Evolutionary conservation across 108 stramenopile genomes (phyloP).

Genomic region (Ochromonas danica): DNA sequence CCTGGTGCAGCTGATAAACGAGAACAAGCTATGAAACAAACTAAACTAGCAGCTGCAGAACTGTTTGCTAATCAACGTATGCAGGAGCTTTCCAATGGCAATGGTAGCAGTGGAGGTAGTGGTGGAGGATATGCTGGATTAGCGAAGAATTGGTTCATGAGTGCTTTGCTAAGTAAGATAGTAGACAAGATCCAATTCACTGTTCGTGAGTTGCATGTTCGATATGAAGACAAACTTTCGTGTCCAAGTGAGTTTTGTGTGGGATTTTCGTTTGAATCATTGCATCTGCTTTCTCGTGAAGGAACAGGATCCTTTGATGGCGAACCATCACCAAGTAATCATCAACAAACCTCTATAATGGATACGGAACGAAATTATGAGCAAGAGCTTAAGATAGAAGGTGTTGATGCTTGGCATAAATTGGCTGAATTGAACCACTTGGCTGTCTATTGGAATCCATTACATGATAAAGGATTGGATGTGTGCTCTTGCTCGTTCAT

Average conservation of each 20-base stretch:
- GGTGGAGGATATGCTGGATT: slow-evolving; percentile 37
- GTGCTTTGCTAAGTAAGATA: slow-evolving; percentile 41
- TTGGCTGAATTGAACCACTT: slow-evolving; percentile 43
- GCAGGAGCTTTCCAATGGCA: not conserved
- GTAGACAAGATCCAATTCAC: slow-evolving; percentile 47
- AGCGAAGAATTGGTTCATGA: slow-evolving; percentile 44
- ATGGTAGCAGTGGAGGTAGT: not conserved
- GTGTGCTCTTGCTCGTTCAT: not conserved
- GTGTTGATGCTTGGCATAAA: slow-evolving; percentile 38
- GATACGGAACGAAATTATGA: slow-evolving; percentile 3
- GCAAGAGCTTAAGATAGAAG: not conserved
- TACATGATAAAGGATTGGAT: not conserved
- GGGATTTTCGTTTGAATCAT: slow-evolving; percentile 45
- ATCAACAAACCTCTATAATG: not conserved
- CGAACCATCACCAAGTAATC: not conserved
- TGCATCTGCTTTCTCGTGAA: slow-evolving; percentile 38
- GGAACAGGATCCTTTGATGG: slow-evolving; percentile 26
- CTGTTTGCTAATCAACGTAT: slow-evolving; percentile 40
- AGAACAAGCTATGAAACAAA: slow-evolving; percentile 47
- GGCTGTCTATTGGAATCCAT: slow-evolving; percentile 50
- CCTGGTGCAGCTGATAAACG: slow-evolving; percentile 39
- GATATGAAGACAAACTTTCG: slow-evolving; percentile 47
- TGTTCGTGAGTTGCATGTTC: slow-evolving; percentile 48
- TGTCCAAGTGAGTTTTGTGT: slow-evolving; percentile 42
- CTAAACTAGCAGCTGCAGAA: slow-evolving; percentile 48